Conservation (phyloP, 306 rosid genomes). For the Corylus avellana region DNA sequence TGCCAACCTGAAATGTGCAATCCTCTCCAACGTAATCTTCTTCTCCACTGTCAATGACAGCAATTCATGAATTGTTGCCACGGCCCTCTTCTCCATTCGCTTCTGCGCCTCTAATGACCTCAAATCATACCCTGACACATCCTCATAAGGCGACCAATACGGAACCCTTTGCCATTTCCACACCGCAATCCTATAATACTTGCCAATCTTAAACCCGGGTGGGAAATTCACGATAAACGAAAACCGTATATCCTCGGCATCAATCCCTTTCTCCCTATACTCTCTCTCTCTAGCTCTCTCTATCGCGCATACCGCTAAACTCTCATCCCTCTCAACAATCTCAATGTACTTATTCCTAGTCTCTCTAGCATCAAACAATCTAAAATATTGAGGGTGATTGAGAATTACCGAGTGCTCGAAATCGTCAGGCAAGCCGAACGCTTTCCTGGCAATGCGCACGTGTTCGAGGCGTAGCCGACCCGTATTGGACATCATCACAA, state of each 20-base stretch:
- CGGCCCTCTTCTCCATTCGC: slow-evolving; percentile 83
- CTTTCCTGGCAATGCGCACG: slow-evolving; percentile 70
- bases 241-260: slow-evolving; percentile 75
- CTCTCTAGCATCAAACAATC: slow-evolving; percentile 66
- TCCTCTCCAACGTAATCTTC: slow-evolving; percentile 83
- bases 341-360: slow-evolving; percentile 83
- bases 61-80: slow-evolving; percentile 81
- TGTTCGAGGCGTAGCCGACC: slow-evolving; percentile 78
- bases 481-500: slow-evolving; percentile 72
- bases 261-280: slow-evolving; percentile 71
- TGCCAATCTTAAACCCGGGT: slow-evolving; percentile 88
- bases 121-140: slow-evolving; percentile 72
- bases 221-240: slow-evolving; percentile 77
- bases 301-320: slow-evolving; percentile 56
- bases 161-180: slow-evolving; percentile 95
- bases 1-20: slow-evolving; percentile 74
- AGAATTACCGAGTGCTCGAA: slow-evolving; percentile 77
- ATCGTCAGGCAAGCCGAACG: slow-evolving; percentile 75
- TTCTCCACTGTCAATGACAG: slow-evolving; percentile 79
- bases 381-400: slow-evolving; percentile 63
- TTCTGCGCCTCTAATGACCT: slow-evolving; percentile 89
- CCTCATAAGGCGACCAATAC: slow-evolving; percentile 91
- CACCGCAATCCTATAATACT: slow-evolving; percentile 74
- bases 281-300: slow-evolving; percentile 79
- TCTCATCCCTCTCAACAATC: slow-evolving; percentile 53